Conservation (phyloP, 768 basidiomycete species). For the Lentinula sp. region DNA sequence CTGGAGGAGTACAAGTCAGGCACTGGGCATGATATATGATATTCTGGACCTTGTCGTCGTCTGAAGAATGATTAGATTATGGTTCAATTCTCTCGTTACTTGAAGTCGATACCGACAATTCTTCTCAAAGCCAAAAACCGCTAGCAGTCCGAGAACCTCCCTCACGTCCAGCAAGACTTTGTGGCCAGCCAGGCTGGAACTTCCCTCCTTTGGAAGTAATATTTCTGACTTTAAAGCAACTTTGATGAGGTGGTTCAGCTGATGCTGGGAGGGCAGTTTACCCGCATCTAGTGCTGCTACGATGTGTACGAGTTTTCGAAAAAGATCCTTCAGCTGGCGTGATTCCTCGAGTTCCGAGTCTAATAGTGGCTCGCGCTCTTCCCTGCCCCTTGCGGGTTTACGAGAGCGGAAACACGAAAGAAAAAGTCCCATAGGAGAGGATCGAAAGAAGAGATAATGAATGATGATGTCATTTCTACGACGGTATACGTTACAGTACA, state of each 20-base stretch:
- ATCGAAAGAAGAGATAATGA: background rate
- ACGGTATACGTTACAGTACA: background rate
- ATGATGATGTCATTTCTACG: background rate
- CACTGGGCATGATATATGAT: background rate
- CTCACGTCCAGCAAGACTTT: background rate
- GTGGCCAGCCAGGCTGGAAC: background rate
- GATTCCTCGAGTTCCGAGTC: background rate
- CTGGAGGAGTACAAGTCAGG: background rate
- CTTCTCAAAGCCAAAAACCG: background rate
- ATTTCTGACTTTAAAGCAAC: background rate
- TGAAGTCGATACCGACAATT: background rate
- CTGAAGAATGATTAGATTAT: background rate
- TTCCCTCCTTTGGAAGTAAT: background rate
- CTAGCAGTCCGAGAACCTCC: background rate
- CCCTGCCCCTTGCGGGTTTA: background rate
- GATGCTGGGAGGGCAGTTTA: background rate
- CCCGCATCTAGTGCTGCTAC: background rate
- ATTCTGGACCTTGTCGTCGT: conserved; percentile 1
- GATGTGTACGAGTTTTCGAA: background rate
- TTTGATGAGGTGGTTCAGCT: background rate
- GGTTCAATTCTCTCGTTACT: background rate
- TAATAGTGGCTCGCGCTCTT: background rate
- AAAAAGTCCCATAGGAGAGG: background rate
- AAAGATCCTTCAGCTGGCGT: background rate
- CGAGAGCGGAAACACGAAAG: background rate